Evolutionary conservation across 331 rosid genomes (phyloP).

Genomic region (Malus hybrid): DNA sequence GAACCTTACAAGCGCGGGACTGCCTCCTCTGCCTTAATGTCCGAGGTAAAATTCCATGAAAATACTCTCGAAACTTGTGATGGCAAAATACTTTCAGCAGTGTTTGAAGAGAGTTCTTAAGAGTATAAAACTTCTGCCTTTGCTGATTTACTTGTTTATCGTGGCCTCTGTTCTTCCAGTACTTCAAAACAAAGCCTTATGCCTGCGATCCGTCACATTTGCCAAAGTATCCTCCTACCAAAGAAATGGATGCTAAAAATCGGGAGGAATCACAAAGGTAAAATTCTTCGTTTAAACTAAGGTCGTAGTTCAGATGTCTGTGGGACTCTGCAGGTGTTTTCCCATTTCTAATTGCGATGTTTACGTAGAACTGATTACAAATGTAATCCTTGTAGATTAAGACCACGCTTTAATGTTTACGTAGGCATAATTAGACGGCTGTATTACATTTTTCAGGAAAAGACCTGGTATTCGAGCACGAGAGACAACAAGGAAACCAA

Average conservation of each 20-base stretch:
- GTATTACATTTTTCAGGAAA: constrained; percentile 38
- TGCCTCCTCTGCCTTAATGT: constrained; percentile 80
- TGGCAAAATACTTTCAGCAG: background rate
- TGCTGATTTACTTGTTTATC: constrained; percentile 1
- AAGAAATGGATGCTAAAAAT: constrained; percentile 86
- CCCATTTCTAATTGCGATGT: no score
- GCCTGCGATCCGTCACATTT: constrained; percentile 79
- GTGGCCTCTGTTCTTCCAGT: constrained; percentile 30
- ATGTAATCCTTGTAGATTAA: background rate
- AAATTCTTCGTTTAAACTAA: background rate
- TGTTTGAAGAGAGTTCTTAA: background rate
- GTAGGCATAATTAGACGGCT: background rate
- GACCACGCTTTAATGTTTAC: background rate
- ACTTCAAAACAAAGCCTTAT: constrained; percentile 66
- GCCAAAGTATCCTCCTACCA: constrained; percentile 87
- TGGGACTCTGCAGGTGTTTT: background rate
- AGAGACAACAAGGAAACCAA: constrained; percentile 49
- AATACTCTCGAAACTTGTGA: background rate
- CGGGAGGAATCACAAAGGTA: constrained; percentile 60
- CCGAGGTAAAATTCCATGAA: constrained; percentile 44
- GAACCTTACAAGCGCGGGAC: constrained; percentile 75
- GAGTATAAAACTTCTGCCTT: background rate
- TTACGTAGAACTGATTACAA: no score
- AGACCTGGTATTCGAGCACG: constrained; percentile 36
- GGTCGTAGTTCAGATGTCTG: background rate